phyloP scores from a whole-genome alignment of 1,284 basidiomycete genomes.

The Heterobasidion irregulare region DNA sequence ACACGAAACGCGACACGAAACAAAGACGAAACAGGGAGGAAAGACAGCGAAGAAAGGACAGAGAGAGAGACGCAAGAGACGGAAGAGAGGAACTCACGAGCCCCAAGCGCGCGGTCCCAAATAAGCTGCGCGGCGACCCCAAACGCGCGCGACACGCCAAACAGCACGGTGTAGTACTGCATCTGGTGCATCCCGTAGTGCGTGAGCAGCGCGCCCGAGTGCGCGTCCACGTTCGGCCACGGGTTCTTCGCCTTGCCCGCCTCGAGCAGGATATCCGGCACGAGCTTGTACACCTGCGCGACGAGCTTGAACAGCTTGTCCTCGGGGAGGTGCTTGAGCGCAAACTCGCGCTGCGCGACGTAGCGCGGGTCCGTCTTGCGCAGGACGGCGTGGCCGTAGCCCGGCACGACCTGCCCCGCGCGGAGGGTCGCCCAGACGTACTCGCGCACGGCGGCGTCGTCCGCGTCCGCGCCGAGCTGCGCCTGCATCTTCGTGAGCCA shows the following conservation, averaged over 20 bases:
- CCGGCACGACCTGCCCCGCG: constrained; percentile 86
- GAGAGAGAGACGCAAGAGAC: no score
- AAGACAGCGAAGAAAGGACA: no score
- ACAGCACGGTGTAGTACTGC: constrained; percentile 94
- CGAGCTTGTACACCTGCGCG: constrained; percentile 88
- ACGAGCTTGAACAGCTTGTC: constrained; percentile 93
- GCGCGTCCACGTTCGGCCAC: constrained; percentile 94
- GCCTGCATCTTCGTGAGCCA: constrained; percentile 89
- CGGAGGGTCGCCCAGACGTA: constrained; percentile 94
- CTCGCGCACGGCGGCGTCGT: constrained; percentile 82
- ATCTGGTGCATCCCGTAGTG: constrained; percentile 86
- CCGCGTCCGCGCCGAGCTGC: constrained; percentile 75
- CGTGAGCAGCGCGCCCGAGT: constrained; percentile 91
- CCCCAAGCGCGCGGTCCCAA: constrained; percentile 94
- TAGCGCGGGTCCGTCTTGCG: constrained; percentile 98
- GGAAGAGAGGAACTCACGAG: constrained; percentile 54
- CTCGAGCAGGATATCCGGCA: constrained; percentile 89
- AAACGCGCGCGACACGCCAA: constrained; percentile 92
- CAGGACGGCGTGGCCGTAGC: constrained; percentile 95
- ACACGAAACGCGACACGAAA: no score
- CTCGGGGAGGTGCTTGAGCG: constrained; percentile 80
- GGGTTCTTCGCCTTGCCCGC: constrained; percentile 94
- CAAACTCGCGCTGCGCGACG: constrained; percentile 92
- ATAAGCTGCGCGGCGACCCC: constrained; percentile 87
- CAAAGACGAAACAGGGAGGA: neutral